Base-by-base conservation (phyloP, 2,329 filamentous ascomycete genomes). In the Didymella exigua region DNA sequence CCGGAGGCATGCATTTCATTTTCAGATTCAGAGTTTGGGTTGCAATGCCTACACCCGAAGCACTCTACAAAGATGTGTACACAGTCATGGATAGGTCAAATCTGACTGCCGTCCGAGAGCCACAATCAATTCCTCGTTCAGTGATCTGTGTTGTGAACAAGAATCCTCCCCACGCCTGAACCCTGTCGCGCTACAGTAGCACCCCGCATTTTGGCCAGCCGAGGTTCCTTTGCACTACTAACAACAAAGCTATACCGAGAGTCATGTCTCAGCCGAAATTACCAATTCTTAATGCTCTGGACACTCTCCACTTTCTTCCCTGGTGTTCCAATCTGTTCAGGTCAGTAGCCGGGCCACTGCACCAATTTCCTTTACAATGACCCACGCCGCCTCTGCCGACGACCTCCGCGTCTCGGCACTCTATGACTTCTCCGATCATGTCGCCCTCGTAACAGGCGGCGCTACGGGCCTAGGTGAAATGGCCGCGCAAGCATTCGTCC, bases 381-480 rank as follows among this genome's bases (percentile, higher is more conserved):
- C 69, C 14, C 69, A 73, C 63, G 55, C 62, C 40, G 67, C 70
- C 36, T 64, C 67, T 19, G 62, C 63, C 50, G 66, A 67, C 54
- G 69, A 76, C 59, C 70, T 76, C 13, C 56, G 62, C 56, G 69
- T 70, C 58, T 60, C 61, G 31, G 58, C 60, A 21, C 71, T 76
- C 60, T 76, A 75, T 64, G 50, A 65, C 58, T 75, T 75, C 66
- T 52, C 61, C 18, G 61, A 60, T 10, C 71, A 76, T 56, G 71
- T 81, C 58, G 79, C 78, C 58, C 78, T 82, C 61, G 77, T 82
- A 53, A 82, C 79, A 18, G 80, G 80, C 55, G 80, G 79, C 49
- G 79, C 79, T 9, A 81, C 80, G 50, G 80, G 80, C 4, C 76
- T 82, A 43, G 80, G 80, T 48, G 81, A 82, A 61, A 83, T 83